Conservation (phyloP, 306 rosid species). For the Vicia faba region DNA sequence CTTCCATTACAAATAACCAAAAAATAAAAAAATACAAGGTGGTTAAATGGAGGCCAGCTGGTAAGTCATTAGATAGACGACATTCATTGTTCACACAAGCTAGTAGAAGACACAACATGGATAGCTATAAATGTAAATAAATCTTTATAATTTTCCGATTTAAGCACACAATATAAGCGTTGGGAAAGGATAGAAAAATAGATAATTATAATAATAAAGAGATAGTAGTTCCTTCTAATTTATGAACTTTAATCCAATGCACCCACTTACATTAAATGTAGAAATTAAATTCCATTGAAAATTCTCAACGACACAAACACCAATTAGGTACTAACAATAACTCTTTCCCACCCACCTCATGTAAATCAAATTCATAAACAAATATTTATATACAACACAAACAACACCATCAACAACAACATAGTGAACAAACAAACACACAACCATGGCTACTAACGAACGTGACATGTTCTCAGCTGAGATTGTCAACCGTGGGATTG, state of each 20-base stretch:
- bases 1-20: too few species aligned
- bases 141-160: neutral
- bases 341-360: constrained; percentile 54
- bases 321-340: constrained; percentile 70
- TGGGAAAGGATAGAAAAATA: neutral
- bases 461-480: constrained; percentile 78
- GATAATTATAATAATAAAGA: neutral
- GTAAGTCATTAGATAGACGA: neutral
- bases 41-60: neutral
- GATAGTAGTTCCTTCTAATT: neutral
- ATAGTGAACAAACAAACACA: neutral
- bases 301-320: constrained; percentile 64
- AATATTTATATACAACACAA: neutral
- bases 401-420: neutral
- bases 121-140: neutral
- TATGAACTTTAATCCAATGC: constrained; percentile 22
- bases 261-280: constrained; percentile 64
- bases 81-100: neutral
- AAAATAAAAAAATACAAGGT: too few species aligned
- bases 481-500: constrained; percentile 89
- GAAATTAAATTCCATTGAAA: constrained; percentile 60
- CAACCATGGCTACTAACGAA: constrained; percentile 63
- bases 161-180: neutral
- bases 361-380: neutral
- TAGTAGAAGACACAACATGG: neutral